Percentiles rank a stretch among this genome's conserved stretches.
Evolutionary conservation across 306 rosid species (phyloP).

Genomic region (Pterocarpus santalinus): DNA sequence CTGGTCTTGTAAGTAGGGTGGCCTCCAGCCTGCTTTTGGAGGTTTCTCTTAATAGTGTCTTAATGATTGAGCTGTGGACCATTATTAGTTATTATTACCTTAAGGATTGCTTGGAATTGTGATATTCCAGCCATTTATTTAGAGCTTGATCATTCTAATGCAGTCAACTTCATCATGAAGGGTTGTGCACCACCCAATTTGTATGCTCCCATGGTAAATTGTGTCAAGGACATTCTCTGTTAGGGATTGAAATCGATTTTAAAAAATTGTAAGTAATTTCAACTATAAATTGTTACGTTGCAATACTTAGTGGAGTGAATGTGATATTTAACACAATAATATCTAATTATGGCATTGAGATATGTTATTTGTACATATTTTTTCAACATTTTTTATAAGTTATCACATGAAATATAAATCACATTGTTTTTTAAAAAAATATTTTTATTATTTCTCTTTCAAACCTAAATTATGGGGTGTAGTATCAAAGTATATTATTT

Average conservation of each 20-base stretch:
- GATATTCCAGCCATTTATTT: neutral
- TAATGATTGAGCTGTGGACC: too few species aligned
- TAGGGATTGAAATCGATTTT: neutral
- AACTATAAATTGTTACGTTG: neutral
- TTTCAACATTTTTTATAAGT: too few species aligned
- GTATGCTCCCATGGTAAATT: neutral
- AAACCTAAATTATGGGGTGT: too few species aligned
- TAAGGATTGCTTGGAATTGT: neutral
- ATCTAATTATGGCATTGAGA: neutral
- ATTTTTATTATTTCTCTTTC: too few species aligned
- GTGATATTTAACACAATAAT: neutral
- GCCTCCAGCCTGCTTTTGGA: too few species aligned
- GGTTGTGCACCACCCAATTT: neutral
- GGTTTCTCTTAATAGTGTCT: too few species aligned
- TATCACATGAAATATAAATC: too few species aligned
- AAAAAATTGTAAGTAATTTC: too few species aligned
- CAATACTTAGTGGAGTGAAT: neutral
- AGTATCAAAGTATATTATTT: too few species aligned
- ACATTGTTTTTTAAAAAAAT: too few species aligned
- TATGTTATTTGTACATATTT: too few species aligned
- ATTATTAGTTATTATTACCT: neutral
- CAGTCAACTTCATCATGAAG: neutral
- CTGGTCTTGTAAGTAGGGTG: too few species aligned
- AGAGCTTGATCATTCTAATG: neutral
- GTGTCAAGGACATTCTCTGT: neutral